phyloP scores from a whole-genome alignment of 176 grass and related monocot species.

The sorghum (Sorghum bicolor) region Sorghum_bicolor_NCBIv3 NC_012877.2:32811001-32811500 shows the following conservation, averaged over 20 bases:
- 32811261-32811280: neutral
- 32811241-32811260: neutral
- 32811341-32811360: neutral
- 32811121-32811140: conserved; percentile 68
- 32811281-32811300: neutral
- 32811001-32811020: neutral
- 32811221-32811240: neutral
- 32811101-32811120: conserved; percentile 97
- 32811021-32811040: conserved; percentile 60
- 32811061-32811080: conserved; percentile 76
- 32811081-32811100: conserved; percentile 84
- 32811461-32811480: neutral
- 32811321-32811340: neutral
- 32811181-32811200: neutral
- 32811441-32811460: neutral
- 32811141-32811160: neutral
- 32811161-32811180: neutral
- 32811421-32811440: too few relatives aligned
- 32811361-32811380: neutral
- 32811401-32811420: too few relatives aligned
- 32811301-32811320: neutral
- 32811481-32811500: neutral
- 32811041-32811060: conserved; percentile 83
- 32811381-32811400: neutral
- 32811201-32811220: neutral